Base-by-base conservation (phyloP, 2,329 filamentous ascomycete genomes). In the Fusarium redolens region DNA sequence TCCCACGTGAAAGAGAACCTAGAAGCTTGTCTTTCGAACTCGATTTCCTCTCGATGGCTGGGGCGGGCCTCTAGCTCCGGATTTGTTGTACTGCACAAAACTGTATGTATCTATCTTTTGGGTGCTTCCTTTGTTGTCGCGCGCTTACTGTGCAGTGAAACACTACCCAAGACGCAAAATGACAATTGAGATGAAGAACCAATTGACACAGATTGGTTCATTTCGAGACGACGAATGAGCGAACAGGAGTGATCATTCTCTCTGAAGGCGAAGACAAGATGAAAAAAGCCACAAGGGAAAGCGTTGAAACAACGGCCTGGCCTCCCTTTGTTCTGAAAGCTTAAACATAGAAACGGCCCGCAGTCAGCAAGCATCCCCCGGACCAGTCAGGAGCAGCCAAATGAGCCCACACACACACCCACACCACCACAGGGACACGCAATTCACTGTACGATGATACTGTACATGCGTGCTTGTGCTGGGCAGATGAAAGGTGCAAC, bases 241-340 rank as follows among this genome's bases (percentile, higher is more conserved):
- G 41, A n/a, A 25, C 31, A 30, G 59, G 62, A 47, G 37, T 20
- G n/a, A 44, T 44, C 45, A 56, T 54, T 63, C 25, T 30, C 25
- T 30, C 38, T 41, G 47, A 61, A 56, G 40, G 31, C 31, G 12
- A 58, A 68, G 40, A 63, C 57, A 33, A 61, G 57, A 61, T 57
- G 68, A 75, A 58, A 44, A 65, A 48, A 41, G 54, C 67, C 51
- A 64, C 62, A 64, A 68, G 67, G 57, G 61, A 59, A 50, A 48
- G 40, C 55, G 55, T 69, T 77, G 75, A 77, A 77, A 77, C 75
- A 76, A 69, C 71, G 65, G 73, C 62, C 60, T 72, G 31, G 35
- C 31, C 47, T 55, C 54, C 62, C 58, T 74, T 65, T 73, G 54
- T 68, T 62, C 58, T 61, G 48, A 71, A 57, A 71, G 71, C 57